phyloP scores from a whole-genome alignment of 495 filamentous ascomycete species.

The Recurvomyces mirabilis region DNA sequence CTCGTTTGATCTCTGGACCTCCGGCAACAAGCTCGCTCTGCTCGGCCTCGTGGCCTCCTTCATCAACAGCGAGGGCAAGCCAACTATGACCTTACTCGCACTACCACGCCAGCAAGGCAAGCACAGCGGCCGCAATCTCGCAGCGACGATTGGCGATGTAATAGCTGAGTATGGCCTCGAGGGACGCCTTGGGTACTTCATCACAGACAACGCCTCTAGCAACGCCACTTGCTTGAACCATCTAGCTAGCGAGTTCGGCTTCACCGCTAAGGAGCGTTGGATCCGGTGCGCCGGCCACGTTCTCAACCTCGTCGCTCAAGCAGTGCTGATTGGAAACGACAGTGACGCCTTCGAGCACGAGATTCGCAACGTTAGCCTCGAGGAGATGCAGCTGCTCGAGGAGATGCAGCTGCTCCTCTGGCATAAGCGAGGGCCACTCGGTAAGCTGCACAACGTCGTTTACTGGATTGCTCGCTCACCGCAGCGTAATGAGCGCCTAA shows the following conservation, averaged over 20 bases:
- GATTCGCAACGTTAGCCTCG: not conserved
- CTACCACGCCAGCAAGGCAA: conserved; percentile 7
- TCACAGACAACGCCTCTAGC: conserved; percentile 13
- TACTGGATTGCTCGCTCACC: conserved; percentile 11
- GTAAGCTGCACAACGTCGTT: conserved; percentile 19
- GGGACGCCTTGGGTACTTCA: conserved; percentile 16
- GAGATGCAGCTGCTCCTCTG: conserved; percentile 4
- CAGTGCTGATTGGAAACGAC: conserved; percentile 5
- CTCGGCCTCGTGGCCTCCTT: conserved; percentile 7
- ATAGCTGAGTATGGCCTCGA: conserved; percentile 7
- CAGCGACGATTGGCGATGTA: conserved; percentile 1
- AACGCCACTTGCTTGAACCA: conserved; percentile 6
- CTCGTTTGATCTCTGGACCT: conserved; percentile 17
- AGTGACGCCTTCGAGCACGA: conserved; percentile 4
- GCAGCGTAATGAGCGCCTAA: conserved; percentile 3
- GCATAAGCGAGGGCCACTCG: conserved; percentile 12
- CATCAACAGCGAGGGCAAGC: conserved; percentile 5
- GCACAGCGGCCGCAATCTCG: conserved; percentile 9
- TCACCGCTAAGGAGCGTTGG: conserved; percentile 4
- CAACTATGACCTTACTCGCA: not conserved
- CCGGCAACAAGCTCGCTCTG: conserved; percentile 6
- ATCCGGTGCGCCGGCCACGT: conserved; percentile 14
- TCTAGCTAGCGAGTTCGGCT: conserved; percentile 9
- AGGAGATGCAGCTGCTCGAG: conserved; percentile 4
- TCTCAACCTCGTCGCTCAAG: conserved; percentile 14